phyloP scores from a whole-genome alignment of 495 filamentous ascomycete genomes.

The Lophium mytilinum region DNA sequence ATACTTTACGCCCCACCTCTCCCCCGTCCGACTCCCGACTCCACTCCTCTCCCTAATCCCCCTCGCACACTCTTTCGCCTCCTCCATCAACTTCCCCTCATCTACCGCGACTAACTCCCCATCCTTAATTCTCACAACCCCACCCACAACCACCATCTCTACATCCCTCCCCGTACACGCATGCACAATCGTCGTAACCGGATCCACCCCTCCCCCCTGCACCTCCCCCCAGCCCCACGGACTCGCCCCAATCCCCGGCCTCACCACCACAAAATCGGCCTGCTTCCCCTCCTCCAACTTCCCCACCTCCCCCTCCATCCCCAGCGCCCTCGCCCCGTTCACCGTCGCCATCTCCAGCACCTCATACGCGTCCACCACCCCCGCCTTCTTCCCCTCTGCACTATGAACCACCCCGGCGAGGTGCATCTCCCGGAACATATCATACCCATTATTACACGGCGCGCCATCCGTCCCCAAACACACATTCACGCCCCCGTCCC shows the following conservation, averaged over 20 bases:
- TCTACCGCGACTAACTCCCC: slow-evolving; percentile 7
- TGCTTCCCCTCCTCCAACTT: slow-evolving; percentile 15
- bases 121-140: not conserved
- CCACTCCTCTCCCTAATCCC: not conserved
- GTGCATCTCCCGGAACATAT: slow-evolving; percentile 18
- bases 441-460: slow-evolving; percentile 13
- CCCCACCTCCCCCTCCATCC: slow-evolving; percentile 8
- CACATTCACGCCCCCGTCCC: slow-evolving; percentile 7
- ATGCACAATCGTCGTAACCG: slow-evolving; percentile 9
- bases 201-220: slow-evolving; percentile 4
- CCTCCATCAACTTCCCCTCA: not conserved
- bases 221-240: slow-evolving; percentile 6
- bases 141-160: slow-evolving; percentile 10
- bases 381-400: not conserved
- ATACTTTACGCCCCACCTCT: not conserved
- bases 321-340: slow-evolving; percentile 12
- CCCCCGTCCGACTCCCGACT: not conserved
- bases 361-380: slow-evolving; percentile 3
- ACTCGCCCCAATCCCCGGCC: not conserved
- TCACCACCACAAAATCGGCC: slow-evolving; percentile 10
- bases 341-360: slow-evolving; percentile 12
- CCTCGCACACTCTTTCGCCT: not conserved
- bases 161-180: slow-evolving; percentile 9
- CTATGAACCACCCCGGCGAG: slow-evolving; percentile 6
- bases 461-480: slow-evolving; percentile 9